A percentile compares a stretch with the other conserved stretches of the same genome.
These are phyloP conservation scores for Fusarium tricinctum DNA, from an alignment of 2,329 filamentous ascomycete genomes.

Conservation along the genomic window DNA sequence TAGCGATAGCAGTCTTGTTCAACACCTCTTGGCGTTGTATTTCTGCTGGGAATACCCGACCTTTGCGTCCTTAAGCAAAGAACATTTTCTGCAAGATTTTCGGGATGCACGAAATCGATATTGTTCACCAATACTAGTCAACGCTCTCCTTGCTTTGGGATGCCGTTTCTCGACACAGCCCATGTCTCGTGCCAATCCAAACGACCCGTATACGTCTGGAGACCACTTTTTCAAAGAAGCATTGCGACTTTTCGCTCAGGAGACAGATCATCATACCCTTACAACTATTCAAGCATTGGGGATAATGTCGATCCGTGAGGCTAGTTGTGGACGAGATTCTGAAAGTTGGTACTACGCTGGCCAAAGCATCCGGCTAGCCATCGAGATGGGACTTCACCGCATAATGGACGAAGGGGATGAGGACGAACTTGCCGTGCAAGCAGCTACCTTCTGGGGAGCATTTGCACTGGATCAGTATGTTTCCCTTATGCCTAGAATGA, in stretches of 20 bases:
- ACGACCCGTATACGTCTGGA: conserved; percentile 74
- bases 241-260: conserved; percentile 70
- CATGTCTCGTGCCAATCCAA: conserved; percentile 72
- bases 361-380: conserved; percentile 77
- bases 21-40: conserved; percentile 75
- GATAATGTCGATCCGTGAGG: conserved; percentile 82
- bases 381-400: conserved; percentile 79
- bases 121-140: conserved; percentile 77
- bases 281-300: conserved; percentile 82
- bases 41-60: conserved; percentile 84
- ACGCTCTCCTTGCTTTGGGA: conserved; percentile 74
- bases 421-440: conserved; percentile 70
- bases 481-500: background rate
- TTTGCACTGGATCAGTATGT: conserved; percentile 75
- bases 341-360: conserved; percentile 81
- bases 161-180: conserved; percentile 77
- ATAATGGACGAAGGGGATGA: conserved; percentile 63
- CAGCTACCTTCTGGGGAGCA: conserved; percentile 73
- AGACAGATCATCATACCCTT: conserved; percentile 71
- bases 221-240: conserved; percentile 82
- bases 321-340: conserved; percentile 78
- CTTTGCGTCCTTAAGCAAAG: conserved; percentile 79
- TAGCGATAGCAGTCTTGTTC: conserved; percentile 68
- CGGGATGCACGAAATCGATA: conserved; percentile 71
- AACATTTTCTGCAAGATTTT: conserved; percentile 78